Evolutionary conservation across 2,329 filamentous ascomycete genomes (phyloP), one percentile per base, ranked within the genome.

Genomic region (Aspergillus luchuensis): DNA sequence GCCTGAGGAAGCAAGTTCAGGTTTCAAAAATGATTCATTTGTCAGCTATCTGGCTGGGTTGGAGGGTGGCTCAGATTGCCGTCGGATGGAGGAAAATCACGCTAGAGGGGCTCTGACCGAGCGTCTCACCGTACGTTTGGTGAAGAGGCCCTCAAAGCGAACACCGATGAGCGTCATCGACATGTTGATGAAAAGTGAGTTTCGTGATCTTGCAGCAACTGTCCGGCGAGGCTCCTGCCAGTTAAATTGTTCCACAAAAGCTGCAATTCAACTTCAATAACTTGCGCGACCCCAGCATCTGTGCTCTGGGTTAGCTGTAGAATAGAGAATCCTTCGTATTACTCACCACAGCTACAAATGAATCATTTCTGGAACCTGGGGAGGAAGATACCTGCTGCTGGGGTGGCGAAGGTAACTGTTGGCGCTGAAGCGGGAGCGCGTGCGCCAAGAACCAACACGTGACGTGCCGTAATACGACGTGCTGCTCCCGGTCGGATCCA

Each of bases 341-440:
- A n/a, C 47, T 57, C 8, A 57, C 56, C 45, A 41, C 50, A 57
- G 33, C 45, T 7, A 30, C 58, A 57, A 54, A 61, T 61, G 47
- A 52, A 54, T 57, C 58, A 61, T 61, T 54, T 54, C 52, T 47
- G 45, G 52, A 61, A 61, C 58, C 58, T 57, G 54, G 48, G 39
- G 39, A 43, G n/a, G n/a, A 43, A 43, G 39, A 43, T 43, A 43
- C 39, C 39, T 8, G 39, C 39, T 43, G 39, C 39, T 43, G 39
- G 39, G 4, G n/a, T 43, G 39, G 39, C 39, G 8, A 43, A 43
- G 39, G 15, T 19, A n/a, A 43, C 39, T 43, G 3, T 43, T 43
- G 39, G 39, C n/a, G n/a, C n/a, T 43, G n/a, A 43, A 8, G 39
- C 39, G 39, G 39, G 39, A 8, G 8, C 1, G n/a, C 39, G n/a